Base-by-base conservation (phyloP, 306 rosid genomes). In the Betula pendula region DNA sequence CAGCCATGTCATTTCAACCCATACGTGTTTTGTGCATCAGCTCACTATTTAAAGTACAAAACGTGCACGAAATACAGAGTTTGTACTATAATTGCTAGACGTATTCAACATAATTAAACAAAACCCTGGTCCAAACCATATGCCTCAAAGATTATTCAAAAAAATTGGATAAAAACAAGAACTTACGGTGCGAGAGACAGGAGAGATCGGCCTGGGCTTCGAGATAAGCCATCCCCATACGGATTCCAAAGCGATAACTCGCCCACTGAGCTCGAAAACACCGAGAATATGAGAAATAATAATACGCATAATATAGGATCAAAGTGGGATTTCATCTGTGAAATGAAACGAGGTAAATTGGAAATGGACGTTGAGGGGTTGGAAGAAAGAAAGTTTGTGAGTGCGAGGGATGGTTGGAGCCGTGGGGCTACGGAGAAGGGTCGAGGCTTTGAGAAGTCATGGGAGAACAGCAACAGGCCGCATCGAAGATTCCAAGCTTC, bases 111-210 rank as follows among this genome's bases (percentile, higher is more conserved):
- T 5, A 24, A 27, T 56, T 1, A 56, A 4, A 12, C 13, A 22
- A 38, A 38, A 38, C 42, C 42, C 0, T 6, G 7, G 42, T 5
- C 42, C 20, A 60, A 29, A 6, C 43, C 10, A 29, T 2, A 1
- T 60, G 29, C 68, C 20, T 13, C 38, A 22, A 72, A 38, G 6
- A 35, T 25, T 38, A 27, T 15, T 20, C 27, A 25, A 8, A 49
- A 44, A 29, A 24, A 71, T 16, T 22, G 1, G 19, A 60, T 16
- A 43, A 9, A 58, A 53, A 1, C n/a, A 51, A 25, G 15, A 17
- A 33, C 86, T 79, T 27, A 91, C 95, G 79, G 74, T 35, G 90
- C 62, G 63, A 82, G 25, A 16, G 96, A 84, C 40, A 88, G 75
- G 44, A 90, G 86, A 63, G 89, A 84, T 74, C 97, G 85, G 48